A percentile compares a stretch with the other conserved stretches of the same genome.
These are phyloP conservation scores for Eutrema japonicum DNA, from an alignment of 345 rosid genomes.

Conservation along the genomic window DNA sequence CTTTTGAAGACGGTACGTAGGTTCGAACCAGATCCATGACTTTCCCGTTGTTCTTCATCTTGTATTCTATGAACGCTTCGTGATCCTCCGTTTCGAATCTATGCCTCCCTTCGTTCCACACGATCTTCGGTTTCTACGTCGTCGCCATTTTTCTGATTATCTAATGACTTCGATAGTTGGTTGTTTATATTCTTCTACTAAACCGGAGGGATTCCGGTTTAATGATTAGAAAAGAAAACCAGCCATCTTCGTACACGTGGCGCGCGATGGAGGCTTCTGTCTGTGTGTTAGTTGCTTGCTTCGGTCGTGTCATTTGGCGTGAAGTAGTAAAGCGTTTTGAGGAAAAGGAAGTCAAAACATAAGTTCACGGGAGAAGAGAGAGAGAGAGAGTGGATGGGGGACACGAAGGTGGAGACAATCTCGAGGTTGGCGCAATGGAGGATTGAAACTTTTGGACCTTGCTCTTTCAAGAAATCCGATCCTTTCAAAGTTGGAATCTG, in stretches of 20 bases:
- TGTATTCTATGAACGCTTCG: constrained; percentile 73
- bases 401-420: constrained; percentile 84
- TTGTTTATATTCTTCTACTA: too few species aligned
- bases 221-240: background rate
- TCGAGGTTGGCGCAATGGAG: constrained; percentile 95
- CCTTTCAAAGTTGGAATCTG: constrained; percentile 92
- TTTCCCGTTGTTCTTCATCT: constrained; percentile 52
- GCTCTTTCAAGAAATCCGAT: constrained; percentile 77
- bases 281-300: constrained; percentile 32
- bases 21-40: constrained; percentile 83
- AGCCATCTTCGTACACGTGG: constrained; percentile 37
- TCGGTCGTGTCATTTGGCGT: constrained; percentile 36
- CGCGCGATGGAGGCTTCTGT: background rate
- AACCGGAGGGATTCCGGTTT: constrained; percentile 27
- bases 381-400: constrained; percentile 54
- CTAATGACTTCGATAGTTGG: too few species aligned
- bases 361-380: constrained; percentile 2
- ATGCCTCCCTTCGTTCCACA: constrained; percentile 57
- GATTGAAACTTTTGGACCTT: constrained; percentile 82
- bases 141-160: background rate
- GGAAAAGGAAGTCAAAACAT: constrained; percentile 37
- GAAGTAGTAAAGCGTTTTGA: constrained; percentile 38
- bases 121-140: constrained; percentile 56
- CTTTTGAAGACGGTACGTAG: constrained; percentile 73
- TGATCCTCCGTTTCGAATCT: constrained; percentile 89